Evolutionary conservation across 805 yeast species (phyloP), one percentile per base, ranked within the genome.

Genomic region (Yamadazyma scolyti): DNA sequence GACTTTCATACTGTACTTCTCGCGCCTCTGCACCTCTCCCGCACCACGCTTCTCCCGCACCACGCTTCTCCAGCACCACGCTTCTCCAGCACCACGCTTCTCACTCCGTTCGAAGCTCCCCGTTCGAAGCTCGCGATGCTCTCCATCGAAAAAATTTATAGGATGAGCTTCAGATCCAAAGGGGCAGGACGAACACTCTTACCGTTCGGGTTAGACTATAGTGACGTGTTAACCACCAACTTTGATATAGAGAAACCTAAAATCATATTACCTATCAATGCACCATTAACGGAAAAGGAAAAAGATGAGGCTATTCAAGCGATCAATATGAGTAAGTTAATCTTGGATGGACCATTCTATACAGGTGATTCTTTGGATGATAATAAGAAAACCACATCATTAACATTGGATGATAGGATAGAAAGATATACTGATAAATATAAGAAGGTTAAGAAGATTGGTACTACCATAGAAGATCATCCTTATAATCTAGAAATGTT

Each of bases 371-470:
- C 69, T 15, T 36, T 59, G 5, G 58, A 61, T 19, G 48, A 52
- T 12, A 56, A 44, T 25, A 14, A 30, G 24, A 23, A 37, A 22
- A 28, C 32, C 18, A 24, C 28, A 9, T 19, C 34, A 13, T 16
- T 19, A 11, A 45, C 49, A 2, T 44, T 50, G 0, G 46, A 58
- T 0, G 95, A 85, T 51, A 88, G 90, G 2, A 72, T 89, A 25
- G 75, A 79, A 50, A 70, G 97, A 46, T 86, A 86, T 51, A 77
- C 94, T 2, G 97, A 89, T 55, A 70, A 68, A 52, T 89, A 84
- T 56, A 64, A 80, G 42, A 81, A 81, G 52, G 77, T 76, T 45
- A 72, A 84, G 34, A 77, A 73, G 47, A 72, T 80, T 10, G 86
- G 87, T 1, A 71, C 80, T 30, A 78, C 89, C 2, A 73, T 82